Base-by-base conservation (phyloP, 176 grass and related monocot species). In the Sorghum bicolor region DNA sequence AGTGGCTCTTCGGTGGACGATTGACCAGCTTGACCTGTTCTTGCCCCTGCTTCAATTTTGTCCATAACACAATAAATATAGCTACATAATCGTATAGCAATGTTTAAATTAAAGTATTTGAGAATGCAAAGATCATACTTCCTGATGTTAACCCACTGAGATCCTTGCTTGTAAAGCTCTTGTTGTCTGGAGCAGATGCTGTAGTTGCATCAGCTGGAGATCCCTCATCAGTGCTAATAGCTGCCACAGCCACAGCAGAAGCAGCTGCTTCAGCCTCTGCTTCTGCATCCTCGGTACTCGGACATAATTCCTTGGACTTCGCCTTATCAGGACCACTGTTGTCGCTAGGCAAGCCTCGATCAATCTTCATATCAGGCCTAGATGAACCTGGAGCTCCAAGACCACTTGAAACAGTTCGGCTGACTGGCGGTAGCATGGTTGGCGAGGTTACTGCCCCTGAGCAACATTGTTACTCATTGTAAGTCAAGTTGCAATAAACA, bases 201-300 rank as follows among this genome's bases (percentile, higher is more conserved):
- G 80, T 37, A 67, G 76, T 87, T 68, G 78, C 70, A 91, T 87
- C 88, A 77, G 85, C 82, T 55, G 69, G 69, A 77, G 84, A 84
- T 81, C 82, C 88, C 64, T 99, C 96, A 87, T 99, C 96, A 70
- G 74, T 92, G 79, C 82, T 87, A 85, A 99, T 99, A 86, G 93
- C 96, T 64, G 96, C 96, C 57, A 94, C 96, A 28, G 96, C 96
- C 19, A 96, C 85, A 67, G 96, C 93, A 85, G 93, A 96, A 83
- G 96, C 96, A 92, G 93, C 96, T 78, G 93, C 93, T 88, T 94
- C 95, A 80, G 91, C 92, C 86, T 95, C 89, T 72, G 91, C 87
- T 74, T 94, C 89, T 22, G 71, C 83, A 88, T 92, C 89, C 84
- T 88, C 75, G 6, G 90, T 40, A 84, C 77, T 90, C 11, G 57